phyloP scores from a whole-genome alignment of 805 yeast species.

The Saitoella complicata region DNA sequence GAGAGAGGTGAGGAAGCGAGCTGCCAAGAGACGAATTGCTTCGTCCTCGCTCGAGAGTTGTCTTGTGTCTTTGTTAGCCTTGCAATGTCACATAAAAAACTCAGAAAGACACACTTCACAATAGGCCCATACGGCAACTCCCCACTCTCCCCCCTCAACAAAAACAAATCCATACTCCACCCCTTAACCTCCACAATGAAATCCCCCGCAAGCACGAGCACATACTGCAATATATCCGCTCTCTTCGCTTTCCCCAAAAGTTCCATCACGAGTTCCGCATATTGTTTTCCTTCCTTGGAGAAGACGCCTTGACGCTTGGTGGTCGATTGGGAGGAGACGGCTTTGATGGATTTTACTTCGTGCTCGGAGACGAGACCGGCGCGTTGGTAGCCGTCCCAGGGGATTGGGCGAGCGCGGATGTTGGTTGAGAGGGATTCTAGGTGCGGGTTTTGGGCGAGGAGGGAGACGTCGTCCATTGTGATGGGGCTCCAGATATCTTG shows the following conservation, averaged over 20 bases:
- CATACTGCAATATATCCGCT: slow-evolving; percentile 50
- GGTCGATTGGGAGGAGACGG: slow-evolving; percentile 18
- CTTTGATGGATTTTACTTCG: slow-evolving; percentile 48
- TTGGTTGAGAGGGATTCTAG: slow-evolving; percentile 26
- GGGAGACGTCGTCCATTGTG: too few relatives aligned
- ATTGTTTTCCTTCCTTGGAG: slow-evolving; percentile 29
- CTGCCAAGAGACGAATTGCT: slow-evolving; percentile 37
- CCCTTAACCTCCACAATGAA: slow-evolving; percentile 15
- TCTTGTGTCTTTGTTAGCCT: slow-evolving; percentile 13
- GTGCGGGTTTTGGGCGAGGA: too few relatives aligned
- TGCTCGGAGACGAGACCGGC: slow-evolving; percentile 48
- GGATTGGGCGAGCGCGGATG: slow-evolving; percentile 64
- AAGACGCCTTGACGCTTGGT: background rate
- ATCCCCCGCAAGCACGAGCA: slow-evolving; percentile 47
- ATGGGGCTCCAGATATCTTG: too few relatives aligned
- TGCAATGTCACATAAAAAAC: background rate
- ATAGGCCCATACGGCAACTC: too few relatives aligned
- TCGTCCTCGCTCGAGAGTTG: slow-evolving; percentile 41
- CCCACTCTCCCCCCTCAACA: too few relatives aligned
- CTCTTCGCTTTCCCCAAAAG: slow-evolving; percentile 38
- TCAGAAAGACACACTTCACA: too few relatives aligned
- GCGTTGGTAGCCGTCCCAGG: slow-evolving; percentile 83
- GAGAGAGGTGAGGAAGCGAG: slow-evolving; percentile 37
- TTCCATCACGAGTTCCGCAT: slow-evolving; percentile 38
- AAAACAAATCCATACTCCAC: too few relatives aligned